phyloP scores from a whole-genome alignment of 2,329 filamentous ascomycete species.

The Neoscytalidium dimidiatum region DNA sequence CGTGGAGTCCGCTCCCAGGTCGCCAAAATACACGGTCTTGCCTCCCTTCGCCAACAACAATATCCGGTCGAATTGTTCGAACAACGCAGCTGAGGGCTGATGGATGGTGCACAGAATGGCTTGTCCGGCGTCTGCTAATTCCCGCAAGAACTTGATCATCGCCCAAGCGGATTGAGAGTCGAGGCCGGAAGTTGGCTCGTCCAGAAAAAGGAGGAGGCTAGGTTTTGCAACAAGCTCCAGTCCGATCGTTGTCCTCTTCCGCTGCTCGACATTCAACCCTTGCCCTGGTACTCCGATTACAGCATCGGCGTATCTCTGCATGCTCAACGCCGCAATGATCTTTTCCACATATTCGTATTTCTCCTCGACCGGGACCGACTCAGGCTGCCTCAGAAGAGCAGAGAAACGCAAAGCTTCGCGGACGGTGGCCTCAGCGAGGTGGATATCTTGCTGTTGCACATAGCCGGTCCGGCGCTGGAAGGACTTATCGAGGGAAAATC shows the following conservation, averaged over 20 bases:
- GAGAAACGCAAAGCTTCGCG: constrained; percentile 39
- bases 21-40: constrained; percentile 43
- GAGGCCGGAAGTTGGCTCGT: constrained; percentile 48
- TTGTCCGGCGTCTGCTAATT: constrained; percentile 55
- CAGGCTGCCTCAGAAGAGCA: constrained; percentile 51
- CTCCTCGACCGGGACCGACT: constrained; percentile 54
- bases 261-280: constrained; percentile 67
- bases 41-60: constrained; percentile 48
- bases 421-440: constrained; percentile 40
- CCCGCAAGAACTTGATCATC: constrained; percentile 63
- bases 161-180: constrained; percentile 56
- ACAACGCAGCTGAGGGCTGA: constrained; percentile 47
- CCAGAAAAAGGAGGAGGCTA: constrained; percentile 62
- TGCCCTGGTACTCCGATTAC: constrained; percentile 65
- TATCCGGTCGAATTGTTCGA: constrained; percentile 48
- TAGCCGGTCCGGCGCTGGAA: constrained; percentile 94
- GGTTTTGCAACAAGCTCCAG: constrained; percentile 73
- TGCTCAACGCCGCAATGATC: constrained; percentile 66
- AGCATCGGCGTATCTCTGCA: constrained; percentile 67
- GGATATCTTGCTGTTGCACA: constrained; percentile 73
- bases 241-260: constrained; percentile 71
- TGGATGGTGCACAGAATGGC: constrained; percentile 52
- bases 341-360: constrained; percentile 65
- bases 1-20: constrained; percentile 45
- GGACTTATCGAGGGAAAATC: constrained; percentile 69